A percentile compares a stretch with the other conserved stretches of the same genome.
phyloP scores from a whole-genome alignment of 352 stramenopile genomes.

The Phytopythium chamaehyphon region DNA sequence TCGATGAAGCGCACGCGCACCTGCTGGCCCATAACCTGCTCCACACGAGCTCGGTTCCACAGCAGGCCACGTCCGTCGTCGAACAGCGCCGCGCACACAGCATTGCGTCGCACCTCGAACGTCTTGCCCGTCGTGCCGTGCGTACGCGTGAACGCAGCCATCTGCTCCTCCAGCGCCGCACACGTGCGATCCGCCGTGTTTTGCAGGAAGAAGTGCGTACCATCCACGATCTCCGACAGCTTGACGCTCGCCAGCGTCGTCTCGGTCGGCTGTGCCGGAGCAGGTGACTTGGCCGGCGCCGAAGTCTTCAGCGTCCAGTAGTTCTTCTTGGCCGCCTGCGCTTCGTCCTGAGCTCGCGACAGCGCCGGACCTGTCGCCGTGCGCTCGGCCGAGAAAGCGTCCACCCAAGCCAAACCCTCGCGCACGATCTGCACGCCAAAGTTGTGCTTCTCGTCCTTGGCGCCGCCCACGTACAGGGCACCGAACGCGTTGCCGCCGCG shows the following conservation, averaged over 20 bases:
- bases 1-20: conserved; percentile 93
- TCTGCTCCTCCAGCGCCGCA: conserved; percentile 89
- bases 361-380: conserved; percentile 76
- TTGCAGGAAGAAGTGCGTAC: conserved; percentile 93
- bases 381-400: conserved; percentile 92
- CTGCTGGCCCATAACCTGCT: conserved; percentile 49
- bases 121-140: conserved; percentile 87
- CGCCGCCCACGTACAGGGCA: conserved; percentile 60
- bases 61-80: conserved; percentile 90
- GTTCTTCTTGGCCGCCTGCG: conserved; percentile 91
- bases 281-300: conserved; percentile 25
- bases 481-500: conserved; percentile 91
- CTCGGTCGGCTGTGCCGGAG: conserved; percentile 29
- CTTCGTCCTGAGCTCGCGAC: conserved; percentile 77
- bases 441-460: conserved; percentile 75
- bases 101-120: conserved; percentile 90
- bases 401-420: conserved; percentile 91
- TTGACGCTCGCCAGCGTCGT: conserved; percentile 68
- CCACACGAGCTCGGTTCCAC: conserved; percentile 95
- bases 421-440: conserved; percentile 91
- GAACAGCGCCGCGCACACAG: conserved; percentile 93
- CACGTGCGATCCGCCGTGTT: conserved; percentile 85
- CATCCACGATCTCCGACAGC: conserved; percentile 94
- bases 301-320: conserved; percentile 88
- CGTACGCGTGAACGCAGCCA: conserved; percentile 89